Conservation (phyloP, 2,329 filamentous ascomycete species). For the Pseudomassariella vexata region DNA sequence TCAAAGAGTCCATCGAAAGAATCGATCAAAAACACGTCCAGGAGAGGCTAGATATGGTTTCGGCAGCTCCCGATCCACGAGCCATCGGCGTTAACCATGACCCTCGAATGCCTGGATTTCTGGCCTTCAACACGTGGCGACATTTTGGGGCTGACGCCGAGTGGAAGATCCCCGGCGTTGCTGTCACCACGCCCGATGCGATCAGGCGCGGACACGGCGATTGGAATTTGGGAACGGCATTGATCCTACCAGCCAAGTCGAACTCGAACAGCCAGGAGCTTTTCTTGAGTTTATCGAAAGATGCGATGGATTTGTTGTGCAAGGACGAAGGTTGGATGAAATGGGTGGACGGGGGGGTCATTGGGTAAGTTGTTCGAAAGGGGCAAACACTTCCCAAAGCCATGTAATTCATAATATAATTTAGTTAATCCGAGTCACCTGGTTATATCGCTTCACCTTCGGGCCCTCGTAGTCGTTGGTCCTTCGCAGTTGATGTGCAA, state of each 20-base stretch:
- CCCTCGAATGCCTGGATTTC: conserved; percentile 30
- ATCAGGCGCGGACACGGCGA: conserved; percentile 23
- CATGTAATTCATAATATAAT: no score
- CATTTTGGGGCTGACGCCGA: conserved; percentile 34
- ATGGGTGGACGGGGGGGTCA: conserved; percentile 26
- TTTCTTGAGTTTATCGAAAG: conserved; percentile 24
- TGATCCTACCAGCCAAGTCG: conserved; percentile 23
- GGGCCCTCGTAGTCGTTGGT: no score
- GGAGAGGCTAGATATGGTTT: conserved; percentile 30
- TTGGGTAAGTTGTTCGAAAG: no score
- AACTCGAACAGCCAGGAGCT: conserved; percentile 22
- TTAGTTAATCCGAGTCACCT: no score
- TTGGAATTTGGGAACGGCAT: conserved; percentile 24
- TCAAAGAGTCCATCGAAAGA: conserved; percentile 25
- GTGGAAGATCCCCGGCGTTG: conserved; percentile 30
- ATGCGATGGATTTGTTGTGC: conserved; percentile 24
- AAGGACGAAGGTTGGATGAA: conserved; percentile 22
- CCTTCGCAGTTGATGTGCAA: no score
- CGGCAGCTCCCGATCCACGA: conserved; percentile 31
- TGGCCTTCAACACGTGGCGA: conserved; percentile 40
- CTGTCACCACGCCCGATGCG: conserved; percentile 28
- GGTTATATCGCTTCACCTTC: no score
- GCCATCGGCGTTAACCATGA: conserved; percentile 33
- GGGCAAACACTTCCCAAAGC: no score
- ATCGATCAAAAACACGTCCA: conserved; percentile 36